phyloP scores from a whole-genome alignment of 163 green algal species.

The Botryococcus braunii region DNA sequence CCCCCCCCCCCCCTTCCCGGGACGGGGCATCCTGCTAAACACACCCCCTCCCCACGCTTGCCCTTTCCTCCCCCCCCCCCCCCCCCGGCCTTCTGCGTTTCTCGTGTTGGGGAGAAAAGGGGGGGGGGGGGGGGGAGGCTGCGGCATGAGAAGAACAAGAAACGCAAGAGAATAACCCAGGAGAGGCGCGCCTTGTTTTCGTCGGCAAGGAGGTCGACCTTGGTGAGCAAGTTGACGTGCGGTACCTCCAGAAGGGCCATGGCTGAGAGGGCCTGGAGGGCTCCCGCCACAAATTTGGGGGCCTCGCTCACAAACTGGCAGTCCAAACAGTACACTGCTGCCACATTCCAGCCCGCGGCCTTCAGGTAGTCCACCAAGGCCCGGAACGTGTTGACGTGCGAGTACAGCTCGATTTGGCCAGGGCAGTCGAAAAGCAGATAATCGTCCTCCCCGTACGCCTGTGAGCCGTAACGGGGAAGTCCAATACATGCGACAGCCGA shows the following conservation, averaged over 20 bases:
- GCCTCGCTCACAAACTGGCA: constrained; percentile 75
- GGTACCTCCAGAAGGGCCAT: constrained; percentile 98
- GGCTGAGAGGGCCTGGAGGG: constrained; percentile 69
- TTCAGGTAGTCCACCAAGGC: constrained; percentile 52
- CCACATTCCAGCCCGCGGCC: constrained; percentile 58
- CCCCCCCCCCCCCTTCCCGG: too few relatives aligned
- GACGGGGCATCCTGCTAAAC: too few relatives aligned
- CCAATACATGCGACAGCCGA: too few relatives aligned
- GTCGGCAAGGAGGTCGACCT: constrained; percentile 73
- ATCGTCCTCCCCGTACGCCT: constrained; percentile 72
- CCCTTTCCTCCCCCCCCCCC: too few relatives aligned
- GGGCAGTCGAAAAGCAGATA: constrained; percentile 96
- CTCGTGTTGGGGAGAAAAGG: too few relatives aligned
- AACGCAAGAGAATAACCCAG: too few relatives aligned
- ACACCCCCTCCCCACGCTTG: too few relatives aligned
- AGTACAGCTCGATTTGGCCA: constrained; percentile 96
- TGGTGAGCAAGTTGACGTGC: constrained; percentile 95
- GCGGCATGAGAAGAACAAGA: too few relatives aligned
- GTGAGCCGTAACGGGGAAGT: too few relatives aligned
- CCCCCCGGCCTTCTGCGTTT: too few relatives aligned
- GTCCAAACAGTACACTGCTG: constrained; percentile 92
- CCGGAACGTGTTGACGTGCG: constrained; percentile 77
- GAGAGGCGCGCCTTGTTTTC: constrained; percentile 13
- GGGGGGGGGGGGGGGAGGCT: too few relatives aligned
- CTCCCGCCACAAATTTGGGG: constrained; percentile 76